Percentiles rank a stretch among this genome's conserved stretches.
These are phyloP conservation scores for Rhynchospora breviuscula DNA, from an alignment of 176 grass and related monocot species.

Conservation along the genomic window DNA sequence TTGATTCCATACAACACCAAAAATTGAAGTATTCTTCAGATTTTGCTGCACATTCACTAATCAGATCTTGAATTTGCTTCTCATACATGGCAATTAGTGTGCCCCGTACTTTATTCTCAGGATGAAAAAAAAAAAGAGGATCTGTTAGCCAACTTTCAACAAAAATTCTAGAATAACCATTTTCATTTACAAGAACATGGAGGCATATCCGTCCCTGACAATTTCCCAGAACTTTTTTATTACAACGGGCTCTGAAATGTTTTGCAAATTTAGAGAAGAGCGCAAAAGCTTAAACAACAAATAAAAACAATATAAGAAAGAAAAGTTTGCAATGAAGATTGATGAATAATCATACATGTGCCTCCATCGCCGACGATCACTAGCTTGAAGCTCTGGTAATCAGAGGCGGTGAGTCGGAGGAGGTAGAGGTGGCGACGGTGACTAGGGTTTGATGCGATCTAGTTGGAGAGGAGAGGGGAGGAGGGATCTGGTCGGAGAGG, in stretches of 20 bases:
- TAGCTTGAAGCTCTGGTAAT: too few relatives aligned
- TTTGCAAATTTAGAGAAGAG: too few relatives aligned
- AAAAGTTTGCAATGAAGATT: too few relatives aligned
- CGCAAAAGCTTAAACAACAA: too few relatives aligned
- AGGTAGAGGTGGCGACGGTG: too few relatives aligned
- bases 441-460: too few relatives aligned
- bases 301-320: too few relatives aligned
- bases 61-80: slow-evolving; percentile 87
- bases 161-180: background rate
- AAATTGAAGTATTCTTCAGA: slow-evolving; percentile 75
- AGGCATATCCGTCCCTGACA: background rate
- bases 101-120: slow-evolving; percentile 39
- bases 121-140: background rate
- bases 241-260: background rate
- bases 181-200: background rate
- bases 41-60: slow-evolving; percentile 54
- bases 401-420: too few relatives aligned
- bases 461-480: too few relatives aligned
- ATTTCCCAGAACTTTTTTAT: background rate
- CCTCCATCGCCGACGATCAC: too few relatives aligned
- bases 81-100: slow-evolving; percentile 80
- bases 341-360: too few relatives aligned
- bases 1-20: slow-evolving; percentile 65
- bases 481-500: too few relatives aligned
- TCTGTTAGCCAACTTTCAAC: background rate